Evolutionary conservation across 1,139 yeast species (phyloP), one percentile per base, ranked within the genome.

Genomic region (Protomyces arabidopsidicola): DNA sequence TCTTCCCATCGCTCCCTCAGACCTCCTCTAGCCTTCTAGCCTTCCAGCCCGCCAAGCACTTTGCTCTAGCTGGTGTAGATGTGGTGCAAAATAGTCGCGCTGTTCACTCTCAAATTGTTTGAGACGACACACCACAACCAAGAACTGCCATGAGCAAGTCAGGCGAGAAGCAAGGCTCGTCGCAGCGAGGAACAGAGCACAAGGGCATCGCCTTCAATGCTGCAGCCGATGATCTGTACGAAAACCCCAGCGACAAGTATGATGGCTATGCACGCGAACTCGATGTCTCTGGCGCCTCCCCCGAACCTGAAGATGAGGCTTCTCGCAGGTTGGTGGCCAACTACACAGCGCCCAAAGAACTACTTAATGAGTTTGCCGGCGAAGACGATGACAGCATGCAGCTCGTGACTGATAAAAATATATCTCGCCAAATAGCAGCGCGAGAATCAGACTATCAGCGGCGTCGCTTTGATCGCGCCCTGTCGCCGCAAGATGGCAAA

Each of bases 391-490:
- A 38, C 4, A 35, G 70, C 66, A 39, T 52, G 27, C 65, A 56
- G 20, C 39, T 59, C n/a, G 52, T 65, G 55, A 53, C 34, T 20
- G 67, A 59, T 48, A 42, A 53, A 18, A 52, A 63, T 35, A 24
- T 39, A 12, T 42, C 50, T 24, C 45, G 55, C 20, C 67, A 64
- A 81, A 80, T 69, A 75, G 76, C 9, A 81, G 78, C 68, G 18
- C 61, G 67, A 12, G 65, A 65, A 39, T 72, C 75, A 42, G 79
- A 76, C 1, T 81, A 82, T 69, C 81, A 79, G 59, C 72, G 73
- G 67, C 72, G 78, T 67, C 71, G 82, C 67, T 74, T 76, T 66
- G 74, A 75, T 61, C 65, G 76, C 38, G 72, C 68, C 58, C 70
- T 70, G 54, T 75, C 72, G 5, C 76, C 72, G 48, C 45, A 60